phyloP scores from a whole-genome alignment of 129 eudicot genomes.

The Tanacetum coccineum region DNA sequence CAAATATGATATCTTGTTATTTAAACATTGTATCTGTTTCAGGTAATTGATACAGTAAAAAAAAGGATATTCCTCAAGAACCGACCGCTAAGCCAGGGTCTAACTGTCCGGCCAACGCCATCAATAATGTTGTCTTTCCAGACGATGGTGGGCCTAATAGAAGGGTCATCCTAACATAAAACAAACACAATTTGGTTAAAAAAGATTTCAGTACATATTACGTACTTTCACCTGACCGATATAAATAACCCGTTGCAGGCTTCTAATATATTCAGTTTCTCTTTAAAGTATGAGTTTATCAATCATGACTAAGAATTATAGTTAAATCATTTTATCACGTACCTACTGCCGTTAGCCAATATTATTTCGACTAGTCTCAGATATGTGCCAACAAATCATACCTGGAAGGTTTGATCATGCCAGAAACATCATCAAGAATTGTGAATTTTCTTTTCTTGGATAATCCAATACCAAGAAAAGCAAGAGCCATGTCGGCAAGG shows the following conservation, averaged over 20 bases:
- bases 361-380: background rate
- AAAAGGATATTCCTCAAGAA: conserved; percentile 11
- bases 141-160: conserved; percentile 77
- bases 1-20: background rate
- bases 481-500: conserved; percentile 41
- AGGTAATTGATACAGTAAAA: background rate
- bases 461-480: conserved; percentile 36
- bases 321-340: too few relatives aligned
- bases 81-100: conserved; percentile 38
- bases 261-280: background rate
- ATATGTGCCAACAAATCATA: conserved; percentile 1
- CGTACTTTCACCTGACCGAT: too few relatives aligned
- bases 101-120: conserved; percentile 45
- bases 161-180: conserved; percentile 53
- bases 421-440: conserved; percentile 46
- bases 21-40: conserved; percentile 2
- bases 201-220: too few relatives aligned
- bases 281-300: background rate
- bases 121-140: conserved; percentile 60
- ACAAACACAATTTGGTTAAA: background rate
- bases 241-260: background rate
- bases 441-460: conserved; percentile 39
- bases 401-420: conserved; percentile 64
- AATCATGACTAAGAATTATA: background rate
- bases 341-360: too few relatives aligned